Evolutionary conservation across 202 grass and related monocot species (phyloP).

Genomic region (Bolboschoenoplectus hybrid): DNA sequence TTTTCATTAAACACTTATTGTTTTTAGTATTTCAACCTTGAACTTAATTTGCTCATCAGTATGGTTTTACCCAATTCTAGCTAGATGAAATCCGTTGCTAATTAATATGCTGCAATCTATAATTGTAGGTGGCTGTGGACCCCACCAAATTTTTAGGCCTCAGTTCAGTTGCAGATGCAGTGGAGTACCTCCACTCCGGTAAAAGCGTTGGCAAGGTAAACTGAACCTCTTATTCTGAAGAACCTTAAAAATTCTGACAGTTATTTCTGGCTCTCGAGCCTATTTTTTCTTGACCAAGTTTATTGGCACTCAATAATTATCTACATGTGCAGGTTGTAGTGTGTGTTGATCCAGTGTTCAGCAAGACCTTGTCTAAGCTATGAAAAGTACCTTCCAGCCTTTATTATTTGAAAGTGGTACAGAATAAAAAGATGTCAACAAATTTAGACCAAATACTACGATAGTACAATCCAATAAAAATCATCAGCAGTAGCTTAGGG

Average conservation of each 20-base stretch:
- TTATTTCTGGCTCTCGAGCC: not conserved
- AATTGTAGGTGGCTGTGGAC: conserved; percentile 68
- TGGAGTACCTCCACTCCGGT: conserved; percentile 96
- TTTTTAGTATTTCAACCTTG: not conserved
- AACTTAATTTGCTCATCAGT: not conserved
- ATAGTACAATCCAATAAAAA: not conserved
- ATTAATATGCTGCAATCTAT: conserved; percentile 14
- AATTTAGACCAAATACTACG: not conserved
- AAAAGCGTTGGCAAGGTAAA: conserved; percentile 87
- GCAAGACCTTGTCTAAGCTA: conserved; percentile 60
- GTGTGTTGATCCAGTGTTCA: conserved; percentile 72
- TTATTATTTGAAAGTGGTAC: conserved; percentile 16
- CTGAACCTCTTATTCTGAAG: conserved; percentile 20
- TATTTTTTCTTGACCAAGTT: conserved; percentile 15
- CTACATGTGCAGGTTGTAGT: conserved; percentile 68
- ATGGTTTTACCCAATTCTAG: conserved; percentile 18
- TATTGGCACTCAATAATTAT: conserved; percentile 4
- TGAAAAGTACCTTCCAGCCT: conserved; percentile 25
- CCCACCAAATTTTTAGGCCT: conserved; percentile 75
- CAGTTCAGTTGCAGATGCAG: conserved; percentile 77
- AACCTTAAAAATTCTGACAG: not conserved
- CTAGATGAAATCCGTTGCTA: not conserved
- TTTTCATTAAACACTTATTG: not conserved
- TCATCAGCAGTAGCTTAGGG: not conserved
- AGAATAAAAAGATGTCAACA: conserved; percentile 19